Conservation (phyloP, 345 rosid species). For the Rhizophora mangle region DNA sequence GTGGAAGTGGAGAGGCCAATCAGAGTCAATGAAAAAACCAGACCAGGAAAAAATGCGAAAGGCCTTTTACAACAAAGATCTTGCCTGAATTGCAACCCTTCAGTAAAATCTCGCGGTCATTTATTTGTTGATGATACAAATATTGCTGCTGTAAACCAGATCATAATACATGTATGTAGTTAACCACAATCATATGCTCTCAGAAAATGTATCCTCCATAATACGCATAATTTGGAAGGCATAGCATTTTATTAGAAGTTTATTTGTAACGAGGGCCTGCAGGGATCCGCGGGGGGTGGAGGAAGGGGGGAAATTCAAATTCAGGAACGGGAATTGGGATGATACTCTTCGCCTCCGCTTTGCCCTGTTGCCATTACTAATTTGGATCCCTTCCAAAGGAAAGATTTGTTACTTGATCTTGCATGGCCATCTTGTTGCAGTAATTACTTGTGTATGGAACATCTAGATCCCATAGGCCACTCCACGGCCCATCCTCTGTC, state of each 20-base stretch:
- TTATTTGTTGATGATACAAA: not conserved
- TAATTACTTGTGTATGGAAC: conserved; percentile 15
- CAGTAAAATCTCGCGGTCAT: not conserved
- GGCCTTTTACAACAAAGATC: not conserved
- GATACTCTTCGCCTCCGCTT: too few relatives aligned
- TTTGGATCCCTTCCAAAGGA: conserved; percentile 18
- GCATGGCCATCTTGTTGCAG: conserved; percentile 27
- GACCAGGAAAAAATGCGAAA: not conserved
- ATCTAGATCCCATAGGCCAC: conserved; percentile 50
- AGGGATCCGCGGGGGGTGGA: too few relatives aligned
- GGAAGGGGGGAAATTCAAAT: too few relatives aligned
- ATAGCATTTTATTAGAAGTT: too few relatives aligned
- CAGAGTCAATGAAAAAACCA: too few relatives aligned
- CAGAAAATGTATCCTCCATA: conserved; percentile 40
- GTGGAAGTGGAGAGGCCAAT: too few relatives aligned
- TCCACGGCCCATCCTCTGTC: conserved; percentile 50
- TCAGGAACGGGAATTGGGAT: too few relatives aligned
- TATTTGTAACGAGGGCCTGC: too few relatives aligned
- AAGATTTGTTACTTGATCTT: conserved; percentile 23
- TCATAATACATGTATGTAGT: not conserved
- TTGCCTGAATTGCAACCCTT: not conserved
- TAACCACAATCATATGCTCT: not conserved
- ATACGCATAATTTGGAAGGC: conserved; percentile 16
- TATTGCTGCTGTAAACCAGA: conserved; percentile 6
- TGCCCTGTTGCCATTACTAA: too few relatives aligned